A percentile compares a stretch with the other conserved stretches of the same genome.
phyloP scores from a whole-genome alignment of 2,329 filamentous ascomycete genomes.

The Ophiostoma montium region DNA sequence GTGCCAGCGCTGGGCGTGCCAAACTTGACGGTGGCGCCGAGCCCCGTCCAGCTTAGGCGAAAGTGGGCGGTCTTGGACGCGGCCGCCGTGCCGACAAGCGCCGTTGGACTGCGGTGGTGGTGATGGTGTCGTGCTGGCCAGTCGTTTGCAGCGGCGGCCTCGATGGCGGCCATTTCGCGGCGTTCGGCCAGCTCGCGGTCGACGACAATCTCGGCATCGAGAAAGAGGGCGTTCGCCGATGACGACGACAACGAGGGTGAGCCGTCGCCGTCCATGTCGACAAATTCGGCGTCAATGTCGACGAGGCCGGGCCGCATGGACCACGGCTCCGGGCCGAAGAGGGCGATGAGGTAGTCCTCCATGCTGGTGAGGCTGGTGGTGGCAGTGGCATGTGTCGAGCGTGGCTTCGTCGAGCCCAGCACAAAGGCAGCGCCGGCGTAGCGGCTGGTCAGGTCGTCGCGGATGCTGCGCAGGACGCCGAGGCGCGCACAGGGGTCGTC shows the following conservation, averaged over 20 bases:
- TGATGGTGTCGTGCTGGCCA: background rate
- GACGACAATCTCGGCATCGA: slow-evolving; percentile 23
- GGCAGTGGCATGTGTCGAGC: background rate
- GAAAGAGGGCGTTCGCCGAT: slow-evolving; percentile 15
- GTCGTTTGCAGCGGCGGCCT: slow-evolving; percentile 9
- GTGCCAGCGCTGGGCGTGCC: slow-evolving; percentile 7
- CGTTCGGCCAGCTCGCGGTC: slow-evolving; percentile 28
- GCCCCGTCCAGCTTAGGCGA: slow-evolving; percentile 27
- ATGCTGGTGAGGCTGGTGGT: slow-evolving; percentile 14
- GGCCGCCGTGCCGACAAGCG: slow-evolving; percentile 10
- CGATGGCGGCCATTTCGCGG: slow-evolving; percentile 27
- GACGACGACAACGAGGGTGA: background rate
- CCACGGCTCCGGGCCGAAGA: slow-evolving; percentile 21
- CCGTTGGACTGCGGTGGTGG: slow-evolving; percentile 1
- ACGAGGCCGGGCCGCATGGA: slow-evolving; percentile 9
- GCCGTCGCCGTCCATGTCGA: background rate
- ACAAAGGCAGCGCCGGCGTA: slow-evolving; percentile 27
- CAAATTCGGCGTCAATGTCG: background rate
- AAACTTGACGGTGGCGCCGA: slow-evolving; percentile 21
- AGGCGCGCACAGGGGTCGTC: slow-evolving; percentile 25
- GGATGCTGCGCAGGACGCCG: slow-evolving; percentile 24
- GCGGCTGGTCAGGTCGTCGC: slow-evolving; percentile 22
- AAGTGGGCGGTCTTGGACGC: slow-evolving; percentile 16
- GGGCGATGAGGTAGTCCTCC: slow-evolving; percentile 23
- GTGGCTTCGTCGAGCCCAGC: slow-evolving; percentile 15